phyloP scores from a whole-genome alignment of 176 grass and related monocot species.

The Eragrostis nindensis region DNA sequence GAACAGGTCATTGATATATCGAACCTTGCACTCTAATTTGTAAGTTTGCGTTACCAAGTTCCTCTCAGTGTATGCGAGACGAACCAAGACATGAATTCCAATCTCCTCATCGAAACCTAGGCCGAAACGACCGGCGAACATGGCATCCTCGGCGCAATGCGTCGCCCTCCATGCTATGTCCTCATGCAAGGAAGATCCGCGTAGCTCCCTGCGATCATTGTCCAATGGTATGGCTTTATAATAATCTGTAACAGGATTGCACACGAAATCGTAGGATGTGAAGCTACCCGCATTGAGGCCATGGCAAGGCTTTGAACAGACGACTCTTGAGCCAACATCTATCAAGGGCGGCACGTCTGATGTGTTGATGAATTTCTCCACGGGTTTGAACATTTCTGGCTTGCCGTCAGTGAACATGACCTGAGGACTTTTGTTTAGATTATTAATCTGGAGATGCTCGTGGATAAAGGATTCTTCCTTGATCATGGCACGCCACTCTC shows the following conservation, averaged over 20 bases:
- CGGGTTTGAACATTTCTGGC: background rate
- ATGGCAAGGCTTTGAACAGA: slow-evolving; percentile 32
- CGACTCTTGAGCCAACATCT: background rate
- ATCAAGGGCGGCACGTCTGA: background rate
- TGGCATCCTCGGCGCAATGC: too few relatives aligned
- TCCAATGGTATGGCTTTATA: background rate
- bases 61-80: background rate
- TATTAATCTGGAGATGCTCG: background rate
- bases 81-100: background rate
- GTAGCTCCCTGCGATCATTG: background rate
- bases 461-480: background rate
- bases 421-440: background rate
- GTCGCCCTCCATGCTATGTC: background rate
- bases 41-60: background rate
- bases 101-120: slow-evolving; percentile 3
- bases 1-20: background rate
- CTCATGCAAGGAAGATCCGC: background rate
- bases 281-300: slow-evolving; percentile 8
- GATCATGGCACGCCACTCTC: slow-evolving; percentile 8
- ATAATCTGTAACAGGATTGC: slow-evolving; percentile 12
- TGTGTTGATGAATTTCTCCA: background rate
- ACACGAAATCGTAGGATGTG: slow-evolving; percentile 8
- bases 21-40: background rate
- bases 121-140: background rate
- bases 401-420: background rate